These are phyloP conservation scores for Penicillium sp. DNA, from an alignment of 2,329 filamentous ascomycete species.

Conservation along the genomic window DNA sequence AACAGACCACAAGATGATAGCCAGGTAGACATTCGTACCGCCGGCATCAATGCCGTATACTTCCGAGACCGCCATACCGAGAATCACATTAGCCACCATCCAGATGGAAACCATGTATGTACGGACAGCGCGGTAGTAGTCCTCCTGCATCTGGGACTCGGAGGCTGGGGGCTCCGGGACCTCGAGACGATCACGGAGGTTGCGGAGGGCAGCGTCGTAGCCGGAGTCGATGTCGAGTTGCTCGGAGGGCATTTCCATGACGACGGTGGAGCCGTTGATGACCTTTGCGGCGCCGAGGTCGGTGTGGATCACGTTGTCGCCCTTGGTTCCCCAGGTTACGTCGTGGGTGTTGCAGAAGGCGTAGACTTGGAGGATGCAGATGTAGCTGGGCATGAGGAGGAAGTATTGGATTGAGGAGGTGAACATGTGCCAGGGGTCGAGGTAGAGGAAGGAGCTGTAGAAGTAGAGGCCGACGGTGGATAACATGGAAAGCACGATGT, in stretches of 20 bases:
- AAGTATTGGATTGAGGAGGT: constrained; percentile 91
- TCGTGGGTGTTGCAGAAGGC: constrained; percentile 99
- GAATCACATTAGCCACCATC: constrained; percentile 87
- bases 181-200: constrained; percentile 87
- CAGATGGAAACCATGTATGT: constrained; percentile 97
- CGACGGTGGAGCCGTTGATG: constrained; percentile 73
- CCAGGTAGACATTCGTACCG: constrained; percentile 81
- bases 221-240: constrained; percentile 97
- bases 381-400: constrained; percentile 83
- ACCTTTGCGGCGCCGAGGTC: constrained; percentile 84
- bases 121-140: constrained; percentile 95
- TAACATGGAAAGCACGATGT: constrained; percentile 82
- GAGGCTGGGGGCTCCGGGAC: constrained; percentile 60
- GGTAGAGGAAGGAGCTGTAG: constrained; percentile 90
- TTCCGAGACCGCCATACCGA: constrained; percentile 90
- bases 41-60: constrained; percentile 70
- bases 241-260: constrained; percentile 95
- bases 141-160: constrained; percentile 86
- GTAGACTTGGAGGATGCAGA: constrained; percentile 96
- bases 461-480: constrained; percentile 94
- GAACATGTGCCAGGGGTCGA: constrained; percentile 99
- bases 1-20: constrained; percentile 89
- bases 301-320: constrained; percentile 90
- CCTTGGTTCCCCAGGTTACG: constrained; percentile 98
- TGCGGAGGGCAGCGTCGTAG: constrained; percentile 94